Evolutionary conservation across 2,329 filamentous ascomycete species (phyloP), one percentile per base, ranked within the genome.

Genomic region (Aspergillus nomiae): DNA sequence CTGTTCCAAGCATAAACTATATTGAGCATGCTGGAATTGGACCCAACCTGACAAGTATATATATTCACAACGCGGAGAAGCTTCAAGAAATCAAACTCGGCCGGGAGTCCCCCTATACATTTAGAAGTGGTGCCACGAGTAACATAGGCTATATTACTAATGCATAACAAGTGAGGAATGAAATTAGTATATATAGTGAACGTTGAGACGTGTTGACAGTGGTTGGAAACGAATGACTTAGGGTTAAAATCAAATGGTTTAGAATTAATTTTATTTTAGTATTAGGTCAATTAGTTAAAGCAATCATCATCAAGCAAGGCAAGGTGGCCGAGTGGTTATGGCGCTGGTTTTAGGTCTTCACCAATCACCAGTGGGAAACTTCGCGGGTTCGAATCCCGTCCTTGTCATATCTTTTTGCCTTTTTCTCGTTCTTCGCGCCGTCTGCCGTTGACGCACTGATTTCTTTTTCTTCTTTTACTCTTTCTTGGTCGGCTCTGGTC

Each of bases 291-390:
- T 3, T n/a, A 19, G 2, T 19, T 6, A 10, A 4, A n/a, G 0
- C 2, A 0, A 14, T n/a, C 9, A 41, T 2, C 19, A 41, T 8
- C 38, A 41, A 16, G 3, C 38, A 46, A 46, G 59, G 59, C 59
- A 56, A 61, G 59, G 59, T 61, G 59, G 59, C 59, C 59, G 59
- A 61, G 59, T 61, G 59, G 59, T 61, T 61, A 61, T 61, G 59
- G 59, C 59, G 59, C 48, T 61, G 53, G 59, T 61, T 61, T 61
- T 61, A 56, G 53, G 59, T 57, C 34, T 9, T 9, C 16, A 34
- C 41, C 50, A 41, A 61, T 21, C 59, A 61, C 59, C 53, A 61
- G 48, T 59, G 58, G 48, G 58, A 59, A 32, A 63, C 50, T 46
- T 51, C 61, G 61, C 61, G 56, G 61, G 61, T 63, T 63, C 61